Conservation (phyloP, 1,284 basidiomycete genomes). For the Porogramme epimiltina region DNA sequence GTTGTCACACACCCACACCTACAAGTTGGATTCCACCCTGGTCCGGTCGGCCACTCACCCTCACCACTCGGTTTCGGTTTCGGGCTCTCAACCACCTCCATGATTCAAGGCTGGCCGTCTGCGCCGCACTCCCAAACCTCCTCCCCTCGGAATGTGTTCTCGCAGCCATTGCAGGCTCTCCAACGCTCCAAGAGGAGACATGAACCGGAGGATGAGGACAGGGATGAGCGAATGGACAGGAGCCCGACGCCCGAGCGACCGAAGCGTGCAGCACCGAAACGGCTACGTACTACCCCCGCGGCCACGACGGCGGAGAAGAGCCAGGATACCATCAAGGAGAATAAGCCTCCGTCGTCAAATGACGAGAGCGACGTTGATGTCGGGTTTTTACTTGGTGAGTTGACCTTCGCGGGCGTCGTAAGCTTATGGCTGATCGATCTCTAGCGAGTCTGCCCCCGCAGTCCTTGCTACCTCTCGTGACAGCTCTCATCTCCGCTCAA, state of each 20-base stretch:
- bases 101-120: constrained; percentile 39
- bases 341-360: constrained; percentile 38
- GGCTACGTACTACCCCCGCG: constrained; percentile 49
- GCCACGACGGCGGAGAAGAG: constrained; percentile 27
- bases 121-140: constrained; percentile 24
- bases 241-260: constrained; percentile 79
- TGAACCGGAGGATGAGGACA: constrained; percentile 55
- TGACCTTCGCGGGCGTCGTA: constrained; percentile 10
- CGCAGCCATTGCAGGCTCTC: constrained; percentile 31
- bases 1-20: constrained; percentile 55
- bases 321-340: constrained; percentile 41
- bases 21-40: constrained; percentile 64
- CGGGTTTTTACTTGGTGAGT: constrained; percentile 74
- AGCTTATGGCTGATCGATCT: constrained; percentile 11
- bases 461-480: constrained; percentile 71
- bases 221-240: constrained; percentile 76
- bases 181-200: constrained; percentile 60
- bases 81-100: constrained; percentile 49
- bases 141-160: constrained; percentile 22
- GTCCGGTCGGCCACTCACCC: constrained; percentile 60
- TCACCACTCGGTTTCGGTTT: constrained; percentile 75
- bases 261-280: constrained; percentile 67
- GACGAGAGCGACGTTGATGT: constrained; percentile 68
- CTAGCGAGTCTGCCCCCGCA: constrained; percentile 73
- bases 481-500: constrained; percentile 61